Percentiles rank a stretch among this genome's conserved stretches.
Conservation (phyloP, 345 rosid genomes). For the Triadica sebifera region DNA sequence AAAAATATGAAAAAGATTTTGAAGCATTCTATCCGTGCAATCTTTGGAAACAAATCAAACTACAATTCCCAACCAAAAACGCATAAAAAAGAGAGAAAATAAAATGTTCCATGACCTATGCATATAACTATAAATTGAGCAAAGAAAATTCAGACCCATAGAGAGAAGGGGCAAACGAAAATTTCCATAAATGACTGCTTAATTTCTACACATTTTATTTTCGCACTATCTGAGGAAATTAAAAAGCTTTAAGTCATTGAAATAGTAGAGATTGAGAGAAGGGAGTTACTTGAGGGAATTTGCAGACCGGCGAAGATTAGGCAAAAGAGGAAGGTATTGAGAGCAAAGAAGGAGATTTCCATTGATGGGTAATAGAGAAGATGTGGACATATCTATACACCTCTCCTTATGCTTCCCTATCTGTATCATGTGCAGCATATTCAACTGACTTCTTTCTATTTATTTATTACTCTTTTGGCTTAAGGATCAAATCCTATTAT, state of each 20-base stretch:
- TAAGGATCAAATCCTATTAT: too few relatives aligned
- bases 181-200: neutral
- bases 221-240: neutral
- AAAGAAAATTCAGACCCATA: neutral
- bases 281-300: slow-evolving; percentile 29
- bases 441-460: neutral
- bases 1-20: neutral
- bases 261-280: neutral
- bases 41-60: neutral
- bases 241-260: neutral
- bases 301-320: slow-evolving; percentile 15
- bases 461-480: neutral
- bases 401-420: neutral
- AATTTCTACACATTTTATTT: neutral
- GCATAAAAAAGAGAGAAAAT: neutral
- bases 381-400: slow-evolving; percentile 16
- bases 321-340: neutral
- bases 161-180: too few relatives aligned
- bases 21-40: neutral
- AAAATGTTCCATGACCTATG: neutral
- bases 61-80: too few relatives aligned
- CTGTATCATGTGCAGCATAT: neutral
- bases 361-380: slow-evolving; percentile 21
- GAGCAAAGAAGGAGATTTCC: slow-evolving; percentile 19
- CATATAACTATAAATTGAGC: neutral